Base-by-base conservation (phyloP, 192 early-diverging fungal genomes). In the Phlyctochytrium planicorne region DNA sequence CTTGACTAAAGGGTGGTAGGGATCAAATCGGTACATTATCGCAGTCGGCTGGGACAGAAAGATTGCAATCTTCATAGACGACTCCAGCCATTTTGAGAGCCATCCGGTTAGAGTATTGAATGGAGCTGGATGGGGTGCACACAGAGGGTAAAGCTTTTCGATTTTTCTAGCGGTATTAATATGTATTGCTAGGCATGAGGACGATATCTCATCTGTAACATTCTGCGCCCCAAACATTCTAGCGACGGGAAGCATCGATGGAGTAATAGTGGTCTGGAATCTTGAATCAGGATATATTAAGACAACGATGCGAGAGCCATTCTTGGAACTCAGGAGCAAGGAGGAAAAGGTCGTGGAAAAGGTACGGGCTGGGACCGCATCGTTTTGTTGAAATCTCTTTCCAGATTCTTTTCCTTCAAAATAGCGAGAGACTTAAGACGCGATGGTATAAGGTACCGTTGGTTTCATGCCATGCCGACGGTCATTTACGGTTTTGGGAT, bases 41-140 rank as follows among this genome's bases (percentile, higher is more conserved):
- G 68, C 73, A 1, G 81, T 80, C n/a, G 86, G 86, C 1, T 88
- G 86, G 86, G 86, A 88, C 59, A 53, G 79, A 16, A 80, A 81
- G 57, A 77, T 88, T 2, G 57, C 75, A 1, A 82, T 88, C 16
- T 88, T 81, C 62, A 64, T 88, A 23, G 86, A 88, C 60, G 85
- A 87, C 63, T 65, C 79, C 16, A 67, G 64, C 35, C 71, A 80
- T 65, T 82, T 84, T 65, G 86, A 88, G 52, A 66, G 69, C 3
- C 35, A 56, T n/a, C 86, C 86, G 2, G 75, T 75, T 3, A 61
- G 82, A n/a, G 71, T 85, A 2, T 64, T 88, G 60, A 76, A 82
- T 47, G 77, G 73, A 2, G 66, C 37, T 24, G 79, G 72, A 35
- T 65, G 75, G 55, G 80, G 72, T 30, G 74, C 75, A 33, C 80